Evolutionary conservation across 345 rosid species (phyloP), one percentile per base, ranked within the genome.

Genomic region (Lagerstroemia speciosa): DNA sequence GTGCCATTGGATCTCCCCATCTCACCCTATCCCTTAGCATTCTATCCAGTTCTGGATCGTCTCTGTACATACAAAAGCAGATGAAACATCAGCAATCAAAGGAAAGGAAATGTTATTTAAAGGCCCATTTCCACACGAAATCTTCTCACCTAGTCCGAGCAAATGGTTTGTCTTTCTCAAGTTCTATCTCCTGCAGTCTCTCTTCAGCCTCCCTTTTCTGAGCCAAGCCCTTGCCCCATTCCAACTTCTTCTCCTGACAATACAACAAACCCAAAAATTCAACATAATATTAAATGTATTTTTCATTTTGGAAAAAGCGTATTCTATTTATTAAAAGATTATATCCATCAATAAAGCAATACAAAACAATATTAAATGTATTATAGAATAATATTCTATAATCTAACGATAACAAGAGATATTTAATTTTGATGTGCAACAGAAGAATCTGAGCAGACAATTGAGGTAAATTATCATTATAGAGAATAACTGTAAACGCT

Each of bases 201-300:
- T 87, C 87, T 78, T 93, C 97, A 48, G 87, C 90, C 79, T 89
- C 92, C 33, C 92, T 82, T 82, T 89, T 93, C 75, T 93, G 98
- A 69, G 97, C 90, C 83, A 93, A 82, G 70, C 98, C 98, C 79
- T 93, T 84, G n/a, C 98, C 96, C 98, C 97, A 93, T 83, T 93
- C 97, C 78, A 91, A 74, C 61, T 86, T 84, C 70, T 74, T 87
- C 76, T 89, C 96, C 98, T 93, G 78, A 71, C 52, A 63, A 46
- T 63, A 33, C 38, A 60, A 67, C 65, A 71, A 17, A 48, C 15
- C 8, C 60, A 9, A 53, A n/a, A n/a, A n/a, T n/a, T n/a, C n/a
- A n/a, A n/a, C n/a, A n/a, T n/a, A n/a, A n/a, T n/a, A n/a, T n/a
- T n/a, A n/a, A n/a, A n/a, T n/a, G n/a, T n/a, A n/a, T n/a, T n/a